These are phyloP conservation scores for Psilocybe tampanensis DNA, from an alignment of 768 basidiomycete genomes.

Conservation along the genomic window DNA sequence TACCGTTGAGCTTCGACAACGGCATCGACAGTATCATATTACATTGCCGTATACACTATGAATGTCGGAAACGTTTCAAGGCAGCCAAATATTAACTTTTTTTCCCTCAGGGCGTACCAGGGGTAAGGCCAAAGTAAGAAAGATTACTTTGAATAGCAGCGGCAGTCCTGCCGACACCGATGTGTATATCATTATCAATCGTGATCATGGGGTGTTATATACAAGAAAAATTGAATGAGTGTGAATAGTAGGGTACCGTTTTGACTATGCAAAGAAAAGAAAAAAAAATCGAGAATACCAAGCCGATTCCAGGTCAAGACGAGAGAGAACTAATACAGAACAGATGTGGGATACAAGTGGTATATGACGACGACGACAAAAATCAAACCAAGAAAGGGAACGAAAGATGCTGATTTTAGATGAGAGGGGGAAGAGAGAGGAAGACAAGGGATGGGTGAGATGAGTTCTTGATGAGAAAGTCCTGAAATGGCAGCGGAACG, in stretches of 20 bases:
- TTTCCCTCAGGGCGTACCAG: background rate
- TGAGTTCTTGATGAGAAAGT: background rate
- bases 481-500: background rate
- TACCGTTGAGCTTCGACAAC: too few species aligned
- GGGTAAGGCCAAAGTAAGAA: too few species aligned
- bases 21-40: too few species aligned
- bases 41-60: too few species aligned
- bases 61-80: background rate
- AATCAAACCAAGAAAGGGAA: background rate
- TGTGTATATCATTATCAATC: background rate
- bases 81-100: background rate
- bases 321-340: background rate
- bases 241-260: background rate
- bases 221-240: background rate
- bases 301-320: too few species aligned
- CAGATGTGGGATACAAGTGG: background rate
- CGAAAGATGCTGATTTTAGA: background rate
- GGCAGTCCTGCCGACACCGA: background rate
- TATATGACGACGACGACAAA: background rate
- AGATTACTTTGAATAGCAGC: background rate
- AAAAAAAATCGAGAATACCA: too few species aligned
- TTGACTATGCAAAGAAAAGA: too few species aligned
- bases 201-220: background rate
- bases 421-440: background rate
- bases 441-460: background rate